Evolutionary conservation across 2,329 filamentous ascomycete genomes (phyloP).

Genomic region (Cladosporium sphaerospermum): DNA sequence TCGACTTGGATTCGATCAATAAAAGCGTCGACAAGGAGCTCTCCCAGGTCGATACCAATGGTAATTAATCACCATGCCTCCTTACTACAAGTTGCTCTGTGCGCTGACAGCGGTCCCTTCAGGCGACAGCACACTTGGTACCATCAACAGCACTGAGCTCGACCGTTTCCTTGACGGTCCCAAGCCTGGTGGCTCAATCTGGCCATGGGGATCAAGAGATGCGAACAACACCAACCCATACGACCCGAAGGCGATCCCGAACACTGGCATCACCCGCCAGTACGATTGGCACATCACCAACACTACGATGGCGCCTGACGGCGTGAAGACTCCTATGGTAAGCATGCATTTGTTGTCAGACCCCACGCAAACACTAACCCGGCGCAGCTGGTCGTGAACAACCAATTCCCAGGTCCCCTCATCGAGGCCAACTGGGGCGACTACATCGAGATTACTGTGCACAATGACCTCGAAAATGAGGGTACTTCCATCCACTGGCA

Average conservation of each 20-base stretch:
- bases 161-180: slow-evolving; percentile 18
- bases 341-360: background rate
- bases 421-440: slow-evolving; percentile 33
- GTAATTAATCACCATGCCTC: slow-evolving; percentile 8
- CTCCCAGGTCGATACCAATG: slow-evolving; percentile 5
- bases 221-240: slow-evolving; percentile 28
- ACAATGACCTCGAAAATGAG: slow-evolving; percentile 30
- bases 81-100: slow-evolving; percentile 8
- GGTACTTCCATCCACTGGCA: slow-evolving; percentile 32
- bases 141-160: slow-evolving; percentile 14
- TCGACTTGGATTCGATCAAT: background rate
- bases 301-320: slow-evolving; percentile 25
- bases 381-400: slow-evolving; percentile 25
- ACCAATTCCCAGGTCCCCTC: slow-evolving; percentile 29
- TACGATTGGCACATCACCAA: slow-evolving; percentile 26
- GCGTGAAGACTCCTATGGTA: slow-evolving; percentile 17
- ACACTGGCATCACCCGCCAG: slow-evolving; percentile 26
- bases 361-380: slow-evolving; percentile 12
- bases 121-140: slow-evolving; percentile 18
- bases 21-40: background rate
- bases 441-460: slow-evolving; percentile 23
- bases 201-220: slow-evolving; percentile 26
- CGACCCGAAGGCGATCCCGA: slow-evolving; percentile 20
- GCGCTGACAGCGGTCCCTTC: slow-evolving; percentile 28
- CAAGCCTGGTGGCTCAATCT: slow-evolving; percentile 15